These are phyloP conservation scores for Fraxinus xanthoxyloides DNA, from an alignment of 305 asterid genomes.

Conservation along the genomic window DNA sequence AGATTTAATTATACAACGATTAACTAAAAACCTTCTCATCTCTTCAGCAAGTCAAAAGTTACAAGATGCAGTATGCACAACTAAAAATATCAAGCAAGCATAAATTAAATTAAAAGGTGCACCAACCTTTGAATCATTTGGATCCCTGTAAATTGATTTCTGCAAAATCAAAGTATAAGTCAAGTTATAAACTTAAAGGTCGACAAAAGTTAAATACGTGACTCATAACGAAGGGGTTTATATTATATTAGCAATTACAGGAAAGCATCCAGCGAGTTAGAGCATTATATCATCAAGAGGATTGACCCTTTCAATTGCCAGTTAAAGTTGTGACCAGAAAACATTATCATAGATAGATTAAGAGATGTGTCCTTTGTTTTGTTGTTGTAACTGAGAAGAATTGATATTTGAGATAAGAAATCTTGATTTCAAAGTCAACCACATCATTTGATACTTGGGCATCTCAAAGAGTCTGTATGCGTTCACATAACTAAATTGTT, in stretches of 20 bases:
- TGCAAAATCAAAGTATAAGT: constrained; percentile 41
- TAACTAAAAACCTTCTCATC: background rate
- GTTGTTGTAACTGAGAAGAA: background rate
- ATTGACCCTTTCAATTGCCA: constrained; percentile 6
- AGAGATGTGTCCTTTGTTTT: background rate
- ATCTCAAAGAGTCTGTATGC: background rate
- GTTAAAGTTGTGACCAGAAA: constrained; percentile 6
- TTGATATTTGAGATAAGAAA: background rate
- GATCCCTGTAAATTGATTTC: constrained; percentile 85
- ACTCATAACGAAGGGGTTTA: background rate
- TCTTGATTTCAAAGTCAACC: background rate
- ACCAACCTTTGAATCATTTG: constrained; percentile 66
- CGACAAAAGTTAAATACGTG: background rate
- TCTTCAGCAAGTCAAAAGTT: constrained; percentile 11
- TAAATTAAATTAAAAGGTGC: constrained; percentile 4
- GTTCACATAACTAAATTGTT: background rate
- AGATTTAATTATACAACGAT: background rate
- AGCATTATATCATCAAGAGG: background rate
- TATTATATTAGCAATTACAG: background rate
- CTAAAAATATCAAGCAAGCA: constrained; percentile 7
- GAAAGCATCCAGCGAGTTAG: background rate
- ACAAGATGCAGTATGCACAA: constrained; percentile 6
- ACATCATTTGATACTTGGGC: background rate
- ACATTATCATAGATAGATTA: constrained; percentile 2
- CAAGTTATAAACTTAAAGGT: constrained; percentile 15